Evolutionary conservation across 2,329 filamentous ascomycete genomes (phyloP), one percentile per base, ranked within the genome.

Genomic region (Hypoxylon sp.): DNA sequence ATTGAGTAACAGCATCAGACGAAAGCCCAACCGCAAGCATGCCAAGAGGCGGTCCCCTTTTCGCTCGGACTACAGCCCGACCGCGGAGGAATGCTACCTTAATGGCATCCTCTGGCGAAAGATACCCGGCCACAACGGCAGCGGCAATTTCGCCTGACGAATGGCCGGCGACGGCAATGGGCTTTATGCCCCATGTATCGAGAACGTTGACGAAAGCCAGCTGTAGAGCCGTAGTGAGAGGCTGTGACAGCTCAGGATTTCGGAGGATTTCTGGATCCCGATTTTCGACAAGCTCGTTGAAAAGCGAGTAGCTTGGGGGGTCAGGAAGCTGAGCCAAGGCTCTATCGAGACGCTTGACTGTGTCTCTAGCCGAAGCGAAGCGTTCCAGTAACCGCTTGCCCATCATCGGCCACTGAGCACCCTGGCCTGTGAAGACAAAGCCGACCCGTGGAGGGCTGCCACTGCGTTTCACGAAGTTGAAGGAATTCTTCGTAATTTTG

Each of bases 341-440:
- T 1, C 23, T 2, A 7, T 68, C 63, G 1, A 68, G 36, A 9
- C 55, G 9, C 27, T 61, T 17, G 1, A 65, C 13, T 4, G 61
- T 44, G 1, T 20, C 17, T 20, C 4, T 7, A 0, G 40, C 43
- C 17, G 2, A 23, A 2, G 42, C 55, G 15, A 61, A 61, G 6
- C 5, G 11, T 5, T 46, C 2, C 3, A 60, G 2, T 0, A 66
- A 40, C 0, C 50, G 21, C 27, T 43, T 38, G 7, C 62, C 63
- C 63, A 64, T 66, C 30, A 52, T 47, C 2, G 61, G 36, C 62
- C 61, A 66, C 17, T 66, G 63, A 1, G 62, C 57, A 1, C 63
- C 63, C 17, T 66, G 63, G 1, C 63, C 63, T 0, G 62, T 64
- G 27, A 66, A 66, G 3, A 65, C 32, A 8, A 60, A 56, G 0